Conservation (phyloP, 2,329 filamentous ascomycete genomes). For the Penicillium paneum region DNA sequence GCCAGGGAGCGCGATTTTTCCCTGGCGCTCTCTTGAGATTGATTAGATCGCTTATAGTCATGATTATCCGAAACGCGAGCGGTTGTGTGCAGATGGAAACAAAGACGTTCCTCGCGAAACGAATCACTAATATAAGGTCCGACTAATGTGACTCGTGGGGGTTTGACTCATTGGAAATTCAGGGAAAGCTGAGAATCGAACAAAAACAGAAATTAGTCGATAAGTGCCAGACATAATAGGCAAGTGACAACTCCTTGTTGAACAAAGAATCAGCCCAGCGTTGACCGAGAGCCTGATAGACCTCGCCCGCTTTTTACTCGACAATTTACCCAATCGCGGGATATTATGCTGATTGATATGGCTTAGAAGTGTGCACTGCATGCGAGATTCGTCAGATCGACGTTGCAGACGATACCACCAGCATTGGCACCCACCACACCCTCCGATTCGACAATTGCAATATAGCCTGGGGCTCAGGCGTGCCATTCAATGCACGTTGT, state of each 20-base stretch:
- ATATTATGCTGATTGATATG: background rate
- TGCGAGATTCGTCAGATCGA: slow-evolving; percentile 7
- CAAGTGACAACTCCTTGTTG: background rate
- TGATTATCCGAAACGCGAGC: background rate
- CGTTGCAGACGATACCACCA: slow-evolving; percentile 3
- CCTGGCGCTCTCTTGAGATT: background rate
- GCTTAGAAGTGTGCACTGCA: slow-evolving; percentile 6
- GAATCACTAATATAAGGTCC: background rate
- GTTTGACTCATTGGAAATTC: background rate
- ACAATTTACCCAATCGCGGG: background rate
- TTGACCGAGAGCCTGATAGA: background rate
- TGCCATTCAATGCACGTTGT: background rate
- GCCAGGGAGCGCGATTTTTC: slow-evolving; percentile 18
- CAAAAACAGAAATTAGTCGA: background rate
- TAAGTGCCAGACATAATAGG: background rate
- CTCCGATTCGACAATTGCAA: slow-evolving; percentile 14
- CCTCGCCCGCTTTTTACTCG: background rate
- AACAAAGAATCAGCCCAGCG: slow-evolving; percentile 7
- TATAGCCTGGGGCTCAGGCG: background rate
- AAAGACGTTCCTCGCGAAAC: background rate
- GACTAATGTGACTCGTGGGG: background rate
- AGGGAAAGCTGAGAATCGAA: background rate
- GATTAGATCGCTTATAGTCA: background rate
- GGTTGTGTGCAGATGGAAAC: background rate
- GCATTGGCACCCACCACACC: background rate